phyloP scores from a whole-genome alignment of 1,284 basidiomycete genomes.

The Baeospora myosura region DNA sequence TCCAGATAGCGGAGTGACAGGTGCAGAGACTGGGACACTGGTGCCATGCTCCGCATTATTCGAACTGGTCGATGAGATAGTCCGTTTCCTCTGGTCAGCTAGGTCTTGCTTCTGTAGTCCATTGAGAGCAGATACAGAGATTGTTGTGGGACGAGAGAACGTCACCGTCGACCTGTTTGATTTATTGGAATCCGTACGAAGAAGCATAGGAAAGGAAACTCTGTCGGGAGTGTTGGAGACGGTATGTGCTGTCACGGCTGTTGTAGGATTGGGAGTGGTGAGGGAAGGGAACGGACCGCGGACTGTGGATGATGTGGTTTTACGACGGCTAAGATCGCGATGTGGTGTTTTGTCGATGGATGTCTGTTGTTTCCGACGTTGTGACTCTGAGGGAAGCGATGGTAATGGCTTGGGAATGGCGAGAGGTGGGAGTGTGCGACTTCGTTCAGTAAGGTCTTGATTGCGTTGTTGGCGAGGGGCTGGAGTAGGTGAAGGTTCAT shows the following conservation, averaged over 20 bases:
- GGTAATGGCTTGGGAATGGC: constrained; percentile 53
- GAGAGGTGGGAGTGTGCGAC: constrained; percentile 37
- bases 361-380: constrained; percentile 16
- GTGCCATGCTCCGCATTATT: constrained; percentile 21
- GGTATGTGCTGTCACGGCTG: constrained; percentile 59
- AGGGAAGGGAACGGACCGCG: constrained; percentile 39
- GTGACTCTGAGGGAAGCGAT: constrained; percentile 48
- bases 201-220: constrained; percentile 30
- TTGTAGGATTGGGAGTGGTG: constrained; percentile 53
- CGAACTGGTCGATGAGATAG: constrained; percentile 25
- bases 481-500: constrained; percentile 65
- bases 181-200: constrained; percentile 37
- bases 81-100: constrained; percentile 29
- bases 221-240: constrained; percentile 41
- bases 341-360: constrained; percentile 12
- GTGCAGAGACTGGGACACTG: constrained; percentile 11
- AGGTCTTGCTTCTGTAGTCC: constrained; percentile 44
- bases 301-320: constrained; percentile 43
- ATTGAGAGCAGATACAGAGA: constrained; percentile 45
- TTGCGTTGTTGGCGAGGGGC: constrained; percentile 27
- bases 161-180: constrained; percentile 34
- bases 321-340: constrained; percentile 29
- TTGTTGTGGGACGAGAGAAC: constrained; percentile 53
- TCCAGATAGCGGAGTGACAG: constrained; percentile 34
- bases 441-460: constrained; percentile 22